These are phyloP conservation scores for Saxispiralis lemnorum DNA, from an alignment of 495 filamentous ascomycete species.

Conservation along the genomic window DNA sequence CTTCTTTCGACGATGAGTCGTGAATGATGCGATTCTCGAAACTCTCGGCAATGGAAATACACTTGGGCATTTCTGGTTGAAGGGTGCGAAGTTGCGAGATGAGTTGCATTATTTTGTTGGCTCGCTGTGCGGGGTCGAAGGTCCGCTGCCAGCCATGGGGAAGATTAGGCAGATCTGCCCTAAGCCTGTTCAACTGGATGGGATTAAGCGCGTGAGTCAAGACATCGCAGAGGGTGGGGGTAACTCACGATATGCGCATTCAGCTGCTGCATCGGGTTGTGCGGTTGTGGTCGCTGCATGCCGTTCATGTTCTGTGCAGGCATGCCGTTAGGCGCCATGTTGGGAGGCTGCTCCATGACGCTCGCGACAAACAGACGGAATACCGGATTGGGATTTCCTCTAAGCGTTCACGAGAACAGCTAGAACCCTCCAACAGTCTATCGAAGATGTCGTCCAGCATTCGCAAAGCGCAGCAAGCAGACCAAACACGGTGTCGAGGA, in stretches of 20 bases:
- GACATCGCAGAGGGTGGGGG: too few species aligned
- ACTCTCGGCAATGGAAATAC: constrained; percentile 1
- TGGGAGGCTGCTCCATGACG: constrained; percentile 6
- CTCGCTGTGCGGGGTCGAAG: constrained; percentile 3
- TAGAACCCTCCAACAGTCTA: too few species aligned
- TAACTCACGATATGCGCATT: constrained; percentile 1
- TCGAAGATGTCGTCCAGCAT: too few species aligned
- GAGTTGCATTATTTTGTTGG: constrained; percentile 4
- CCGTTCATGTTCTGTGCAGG: constrained; percentile 4
- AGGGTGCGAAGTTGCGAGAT: constrained; percentile 3
- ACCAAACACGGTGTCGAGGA: too few species aligned
- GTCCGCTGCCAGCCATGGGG: constrained; percentile 8
- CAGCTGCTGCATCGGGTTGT: constrained; percentile 5
- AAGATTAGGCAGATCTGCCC: background rate
- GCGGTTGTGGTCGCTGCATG: constrained; percentile 10
- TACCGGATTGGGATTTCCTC: too few species aligned
- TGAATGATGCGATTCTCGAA: constrained; percentile 5
- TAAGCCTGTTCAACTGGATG: background rate
- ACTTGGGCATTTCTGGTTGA: background rate
- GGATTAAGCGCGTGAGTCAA: background rate
- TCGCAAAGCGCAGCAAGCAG: too few species aligned
- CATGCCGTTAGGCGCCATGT: constrained; percentile 6
- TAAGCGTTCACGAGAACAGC: too few species aligned
- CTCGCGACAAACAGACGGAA: too few species aligned
- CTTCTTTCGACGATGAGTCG: constrained; percentile 2